A percentile compares a stretch with the other conserved stretches of the same genome.
Evolutionary conservation across 768 basidiomycete genomes (phyloP).

Genomic region (Lanmaoa rubissima): DNA sequence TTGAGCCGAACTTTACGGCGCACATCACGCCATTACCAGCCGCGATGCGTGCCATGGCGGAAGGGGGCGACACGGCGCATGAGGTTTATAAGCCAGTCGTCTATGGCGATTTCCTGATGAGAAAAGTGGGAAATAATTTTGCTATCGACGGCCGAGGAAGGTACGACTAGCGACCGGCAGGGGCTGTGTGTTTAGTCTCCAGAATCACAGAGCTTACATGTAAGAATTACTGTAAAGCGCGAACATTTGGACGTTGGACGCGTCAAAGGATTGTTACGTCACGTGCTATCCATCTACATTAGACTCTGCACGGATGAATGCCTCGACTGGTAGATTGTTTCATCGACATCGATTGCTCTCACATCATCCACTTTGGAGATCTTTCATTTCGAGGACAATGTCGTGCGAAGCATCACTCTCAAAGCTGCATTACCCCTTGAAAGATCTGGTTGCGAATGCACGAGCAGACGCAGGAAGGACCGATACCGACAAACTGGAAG

Average conservation of each 20-base stretch:
- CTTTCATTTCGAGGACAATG: conserved; percentile 39
- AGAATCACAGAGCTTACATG: not conserved
- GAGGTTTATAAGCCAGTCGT: conserved; percentile 47
- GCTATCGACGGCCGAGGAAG: conserved; percentile 37
- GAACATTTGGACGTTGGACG: not conserved
- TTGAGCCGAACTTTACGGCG: conserved; percentile 85
- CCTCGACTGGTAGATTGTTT: conserved; percentile 18
- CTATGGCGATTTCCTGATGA: conserved; percentile 77
- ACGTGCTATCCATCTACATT: conserved; percentile 23
- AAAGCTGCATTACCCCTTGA: conserved; percentile 47
- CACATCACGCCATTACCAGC: conserved; percentile 62
- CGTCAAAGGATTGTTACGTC: conserved; percentile 9
- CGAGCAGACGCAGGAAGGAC: conserved; percentile 47
- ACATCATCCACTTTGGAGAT: conserved; percentile 8
- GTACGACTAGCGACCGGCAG: conserved; percentile 22
- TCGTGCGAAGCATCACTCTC: conserved; percentile 49
- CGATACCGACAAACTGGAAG: conserved; percentile 61
- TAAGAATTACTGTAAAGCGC: not conserved
- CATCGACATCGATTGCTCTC: conserved; percentile 26
- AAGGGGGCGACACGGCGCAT: conserved; percentile 15
- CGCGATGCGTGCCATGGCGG: conserved; percentile 41
- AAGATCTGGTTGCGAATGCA: conserved; percentile 51
- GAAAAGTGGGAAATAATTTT: conserved; percentile 78
- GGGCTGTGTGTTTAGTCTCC: not conserved
- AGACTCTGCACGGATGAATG: conserved; percentile 12